Conservation (phyloP, 2,329 filamentous ascomycete genomes). For the Phyllachora maydis region DNA sequence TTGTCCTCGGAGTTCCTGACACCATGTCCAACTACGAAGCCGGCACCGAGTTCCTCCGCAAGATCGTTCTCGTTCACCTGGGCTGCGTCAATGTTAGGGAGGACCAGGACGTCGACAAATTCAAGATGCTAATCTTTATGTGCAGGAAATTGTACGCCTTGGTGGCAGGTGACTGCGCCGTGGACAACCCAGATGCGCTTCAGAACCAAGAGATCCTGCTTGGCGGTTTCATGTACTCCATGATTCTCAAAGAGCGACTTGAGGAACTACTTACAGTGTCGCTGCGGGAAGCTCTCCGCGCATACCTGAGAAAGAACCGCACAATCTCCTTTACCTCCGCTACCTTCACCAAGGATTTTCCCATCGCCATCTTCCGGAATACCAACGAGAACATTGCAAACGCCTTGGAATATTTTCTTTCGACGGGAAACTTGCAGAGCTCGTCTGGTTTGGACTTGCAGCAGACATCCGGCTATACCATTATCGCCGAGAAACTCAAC, state of each 20-base stretch:
- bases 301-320: constrained; percentile 32
- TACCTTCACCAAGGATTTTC: constrained; percentile 63
- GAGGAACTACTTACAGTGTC: constrained; percentile 60
- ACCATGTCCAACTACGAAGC: constrained; percentile 76
- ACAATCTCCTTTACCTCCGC: constrained; percentile 57
- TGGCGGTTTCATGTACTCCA: constrained; percentile 81
- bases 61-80: constrained; percentile 78
- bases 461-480: constrained; percentile 84
- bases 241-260: constrained; percentile 85
- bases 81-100: constrained; percentile 72
- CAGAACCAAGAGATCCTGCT: constrained; percentile 92
- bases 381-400: constrained; percentile 80
- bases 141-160: constrained; percentile 85
- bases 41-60: constrained; percentile 76
- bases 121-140: constrained; percentile 88
- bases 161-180: constrained; percentile 76
- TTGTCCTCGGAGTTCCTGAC: constrained; percentile 66
- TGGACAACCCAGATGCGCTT: constrained; percentile 91
- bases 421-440: constrained; percentile 83
- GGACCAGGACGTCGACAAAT: constrained; percentile 76
- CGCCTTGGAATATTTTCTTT: constrained; percentile 83
- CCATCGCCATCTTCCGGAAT: constrained; percentile 54
- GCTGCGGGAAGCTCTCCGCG: constrained; percentile 29
- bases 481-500: constrained; percentile 97
- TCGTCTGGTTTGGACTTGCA: constrained; percentile 85